Evolutionary conservation across 805 yeast species (phyloP).

Genomic region (Lachancea lanzarotensis): DNA sequence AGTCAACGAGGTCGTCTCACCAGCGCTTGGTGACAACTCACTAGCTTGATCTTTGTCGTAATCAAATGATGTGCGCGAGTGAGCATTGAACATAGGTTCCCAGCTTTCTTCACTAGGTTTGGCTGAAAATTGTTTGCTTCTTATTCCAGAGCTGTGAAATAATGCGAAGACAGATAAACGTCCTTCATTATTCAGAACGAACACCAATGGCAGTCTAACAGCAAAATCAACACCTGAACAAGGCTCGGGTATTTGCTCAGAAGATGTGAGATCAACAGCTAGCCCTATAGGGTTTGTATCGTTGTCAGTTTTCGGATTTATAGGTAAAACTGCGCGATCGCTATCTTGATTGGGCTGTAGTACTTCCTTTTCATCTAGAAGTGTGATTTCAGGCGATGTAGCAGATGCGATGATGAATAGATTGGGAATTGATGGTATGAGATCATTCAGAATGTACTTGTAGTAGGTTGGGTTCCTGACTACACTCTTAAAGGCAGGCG

Average conservation of each 20-base stretch:
- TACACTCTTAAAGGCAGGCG: conserved; percentile 48
- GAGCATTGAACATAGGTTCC: background rate
- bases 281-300: conserved; percentile 72
- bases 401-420: conserved; percentile 51
- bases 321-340: conserved; percentile 66
- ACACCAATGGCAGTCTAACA: conserved; percentile 58
- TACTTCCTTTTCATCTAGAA: conserved; percentile 35
- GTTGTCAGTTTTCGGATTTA: conserved; percentile 54
- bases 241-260: conserved; percentile 43
- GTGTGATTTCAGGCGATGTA: conserved; percentile 55
- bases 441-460: conserved; percentile 33
- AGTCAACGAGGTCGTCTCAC: no score
- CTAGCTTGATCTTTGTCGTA: background rate
- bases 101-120: conserved; percentile 5
- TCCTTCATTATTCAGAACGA: conserved; percentile 60
- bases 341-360: conserved; percentile 58
- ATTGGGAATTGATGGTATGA: conserved; percentile 34
- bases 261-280: conserved; percentile 50
- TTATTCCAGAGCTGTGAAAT: conserved; percentile 49
- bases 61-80: background rate
- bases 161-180: conserved; percentile 57
- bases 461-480: conserved; percentile 45
- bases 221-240: conserved; percentile 52
- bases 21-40: background rate
- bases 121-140: conserved; percentile 29